A percentile compares a stretch with the other conserved stretches of the same genome.
Conservation (phyloP, 148 eudicot species). For the Agrostemma githago region DNA sequence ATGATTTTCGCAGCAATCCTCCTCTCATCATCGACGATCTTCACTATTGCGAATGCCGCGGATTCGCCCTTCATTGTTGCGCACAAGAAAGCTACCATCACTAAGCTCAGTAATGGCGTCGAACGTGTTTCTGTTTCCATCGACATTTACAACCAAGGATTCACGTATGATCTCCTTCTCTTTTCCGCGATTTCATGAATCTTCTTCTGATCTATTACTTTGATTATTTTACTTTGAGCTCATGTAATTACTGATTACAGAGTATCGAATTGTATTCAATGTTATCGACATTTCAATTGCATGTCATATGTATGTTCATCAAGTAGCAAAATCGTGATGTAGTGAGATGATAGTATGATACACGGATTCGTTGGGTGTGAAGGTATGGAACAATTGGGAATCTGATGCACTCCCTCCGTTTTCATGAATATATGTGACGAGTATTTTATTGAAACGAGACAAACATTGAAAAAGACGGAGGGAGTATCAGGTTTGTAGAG, state of each 20-base stretch:
- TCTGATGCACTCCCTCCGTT: too few relatives aligned
- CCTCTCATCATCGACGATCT: constrained; percentile 6
- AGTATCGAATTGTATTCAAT: too few relatives aligned
- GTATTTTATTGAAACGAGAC: too few relatives aligned
- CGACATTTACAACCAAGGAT: constrained; percentile 49
- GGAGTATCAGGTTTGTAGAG: too few relatives aligned
- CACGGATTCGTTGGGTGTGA: too few relatives aligned
- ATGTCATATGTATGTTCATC: too few relatives aligned
- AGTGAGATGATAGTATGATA: too few relatives aligned
- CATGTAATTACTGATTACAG: not conserved
- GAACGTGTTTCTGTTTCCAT: constrained; percentile 43
- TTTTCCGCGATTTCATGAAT: not conserved
- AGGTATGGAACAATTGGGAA: too few relatives aligned
- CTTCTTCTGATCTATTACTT: not conserved
- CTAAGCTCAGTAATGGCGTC: constrained; percentile 33
- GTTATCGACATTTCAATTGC: too few relatives aligned
- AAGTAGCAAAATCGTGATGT: too few relatives aligned
- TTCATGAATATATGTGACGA: too few relatives aligned
- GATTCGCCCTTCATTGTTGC: constrained; percentile 47
- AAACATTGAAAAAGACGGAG: too few relatives aligned
- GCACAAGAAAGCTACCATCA: constrained; percentile 47
- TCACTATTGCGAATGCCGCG: constrained; percentile 23
- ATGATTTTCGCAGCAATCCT: constrained; percentile 16
- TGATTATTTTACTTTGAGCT: constrained; percentile 1
- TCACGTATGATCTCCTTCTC: constrained; percentile 26